Evolutionary conservation across 129 eudicot genomes (phyloP).

Genomic region (Escallonia rubra): DNA sequence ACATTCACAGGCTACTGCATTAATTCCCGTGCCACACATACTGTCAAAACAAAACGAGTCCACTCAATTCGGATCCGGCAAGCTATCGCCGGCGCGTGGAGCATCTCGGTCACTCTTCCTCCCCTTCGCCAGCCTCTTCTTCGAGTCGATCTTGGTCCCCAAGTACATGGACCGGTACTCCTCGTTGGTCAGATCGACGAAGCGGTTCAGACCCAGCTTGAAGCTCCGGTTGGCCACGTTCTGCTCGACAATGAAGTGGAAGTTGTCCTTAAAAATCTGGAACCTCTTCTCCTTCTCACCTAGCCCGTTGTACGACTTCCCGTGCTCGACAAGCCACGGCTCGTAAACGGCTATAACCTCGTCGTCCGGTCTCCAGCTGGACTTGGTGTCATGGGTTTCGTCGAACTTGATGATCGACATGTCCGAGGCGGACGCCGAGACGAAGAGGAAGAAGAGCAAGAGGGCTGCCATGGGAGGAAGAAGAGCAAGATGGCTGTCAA

Average conservation of each 20-base stretch:
- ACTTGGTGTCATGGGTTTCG: not conserved
- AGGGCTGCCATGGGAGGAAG: too few species aligned
- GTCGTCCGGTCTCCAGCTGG: not conserved
- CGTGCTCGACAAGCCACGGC: conserved; percentile 17
- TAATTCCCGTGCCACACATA: too few species aligned
- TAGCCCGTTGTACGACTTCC: conserved; percentile 11
- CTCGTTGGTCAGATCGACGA: conserved; percentile 35
- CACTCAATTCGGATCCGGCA: conserved; percentile 37
- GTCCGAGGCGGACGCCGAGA: too few species aligned
- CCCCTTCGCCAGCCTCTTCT: too few species aligned
- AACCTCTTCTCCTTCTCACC: conserved; percentile 22
- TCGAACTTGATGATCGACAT: conserved; percentile 10
- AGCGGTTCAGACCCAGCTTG: conserved; percentile 31
- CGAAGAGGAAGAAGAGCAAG: too few species aligned
- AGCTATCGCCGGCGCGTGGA: conserved; percentile 17
- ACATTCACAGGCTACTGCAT: too few species aligned
- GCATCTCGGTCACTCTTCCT: conserved; percentile 22
- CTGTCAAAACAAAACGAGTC: too few species aligned
- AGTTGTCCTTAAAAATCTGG: conserved; percentile 23
- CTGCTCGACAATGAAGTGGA: conserved; percentile 24
- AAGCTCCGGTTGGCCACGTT: conserved; percentile 17
- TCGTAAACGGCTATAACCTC: conserved; percentile 11
- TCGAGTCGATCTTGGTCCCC: conserved; percentile 10
- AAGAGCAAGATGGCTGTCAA: too few species aligned
- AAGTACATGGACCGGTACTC: conserved; percentile 28